Percentiles rank a stretch among this genome's conserved stretches.
These are phyloP conservation scores for Hypoxylon rickii DNA, from an alignment of 495 filamentous ascomycete species.

Conservation along the genomic window DNA sequence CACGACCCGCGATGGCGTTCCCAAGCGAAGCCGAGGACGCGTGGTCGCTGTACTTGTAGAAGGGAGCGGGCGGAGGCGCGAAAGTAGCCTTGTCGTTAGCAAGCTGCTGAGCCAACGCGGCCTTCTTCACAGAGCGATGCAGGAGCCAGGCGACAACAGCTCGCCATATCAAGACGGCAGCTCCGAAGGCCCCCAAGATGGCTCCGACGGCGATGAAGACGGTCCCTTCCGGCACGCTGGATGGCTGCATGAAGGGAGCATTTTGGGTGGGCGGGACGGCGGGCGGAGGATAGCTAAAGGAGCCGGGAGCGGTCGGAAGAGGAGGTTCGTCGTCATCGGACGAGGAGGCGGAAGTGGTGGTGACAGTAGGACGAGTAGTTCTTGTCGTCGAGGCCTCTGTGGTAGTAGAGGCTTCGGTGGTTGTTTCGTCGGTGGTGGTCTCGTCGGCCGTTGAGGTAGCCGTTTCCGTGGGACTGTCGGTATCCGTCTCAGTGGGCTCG, in stretches of 20 bases:
- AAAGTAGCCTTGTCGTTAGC: conserved; percentile 67
- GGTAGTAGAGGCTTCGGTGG: conserved; percentile 4
- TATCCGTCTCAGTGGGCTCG: not conserved
- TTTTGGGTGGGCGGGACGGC: conserved; percentile 78
- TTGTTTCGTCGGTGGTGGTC: conserved; percentile 7
- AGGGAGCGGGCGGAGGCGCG: conserved; percentile 53
- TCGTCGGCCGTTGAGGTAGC: conserved; percentile 16
- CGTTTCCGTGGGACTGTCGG: conserved; percentile 18
- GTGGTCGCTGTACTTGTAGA: conserved; percentile 62
- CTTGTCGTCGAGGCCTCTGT: conserved; percentile 25
- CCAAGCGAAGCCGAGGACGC: conserved; percentile 65
- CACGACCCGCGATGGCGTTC: conserved; percentile 48
- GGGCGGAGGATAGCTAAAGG: conserved; percentile 60
- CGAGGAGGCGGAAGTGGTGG: conserved; percentile 29
- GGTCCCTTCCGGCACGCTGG: conserved; percentile 88
- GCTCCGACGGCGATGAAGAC: conserved; percentile 95
- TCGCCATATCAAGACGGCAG: conserved; percentile 84
- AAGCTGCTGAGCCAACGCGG: conserved; percentile 69
- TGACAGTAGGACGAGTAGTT: conserved; percentile 33
- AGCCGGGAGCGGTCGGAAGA: conserved; percentile 54
- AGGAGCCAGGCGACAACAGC: conserved; percentile 88
- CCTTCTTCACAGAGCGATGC: conserved; percentile 83
- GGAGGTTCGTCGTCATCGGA: conserved; percentile 32
- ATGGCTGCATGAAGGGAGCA: conserved; percentile 94
- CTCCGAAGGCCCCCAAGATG: conserved; percentile 77